Evolutionary conservation across 2,329 filamentous ascomycete species (phyloP), one percentile per base, ranked within the genome.

Genomic region (Ascochyta rabiei): DNA sequence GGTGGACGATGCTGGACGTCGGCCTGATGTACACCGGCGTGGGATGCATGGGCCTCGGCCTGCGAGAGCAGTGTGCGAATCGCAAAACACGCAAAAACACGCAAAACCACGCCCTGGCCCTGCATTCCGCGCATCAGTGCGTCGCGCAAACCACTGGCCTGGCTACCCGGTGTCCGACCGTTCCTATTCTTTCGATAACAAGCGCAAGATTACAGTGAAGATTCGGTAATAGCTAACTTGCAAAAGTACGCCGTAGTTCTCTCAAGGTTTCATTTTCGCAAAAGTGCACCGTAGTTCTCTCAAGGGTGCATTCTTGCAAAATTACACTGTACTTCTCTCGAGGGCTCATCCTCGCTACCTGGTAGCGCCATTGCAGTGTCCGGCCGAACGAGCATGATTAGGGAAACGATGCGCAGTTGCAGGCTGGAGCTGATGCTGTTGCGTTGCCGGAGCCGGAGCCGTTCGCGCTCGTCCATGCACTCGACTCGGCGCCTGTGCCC

Each of bases 1-100:
- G 35, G 31, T 1, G 7, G 10, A 13, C 18, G 40, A 16, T 18
- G 10, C 42, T 33, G 16, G n/a, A 37, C n/a, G 40, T 59, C 47
- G 57, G 49, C 30, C 37, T 51, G 39, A 46, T 4, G 30, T 53
- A 44, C 31, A 53, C 49, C 35, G 46, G 41, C 48, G 50, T 42
- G 50, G 50, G 50, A 42, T 49, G 57, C 42, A 46, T 37, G 39
- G 44, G 33, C 48, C 39, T 52, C 48, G 35, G 19, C 10, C 19
- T 23, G 9, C 30, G 37, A 18, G 26, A 34, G 21, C n/a, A 19
- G n/a, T 6, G 21, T 19, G 38, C 38, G 15, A 42, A n/a, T 45
- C 40, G 39, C 40, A 2, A 49, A 46, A 43, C 38, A n/a, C n/a
- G n/a, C n/a, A n/a, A n/a, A n/a, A n/a, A n/a, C n/a, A n/a, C 40